Evolutionary conservation across 2,329 filamentous ascomycete genomes (phyloP), one percentile per base, ranked within the genome.

Genomic region (Fusarium subglutinans): DNA sequence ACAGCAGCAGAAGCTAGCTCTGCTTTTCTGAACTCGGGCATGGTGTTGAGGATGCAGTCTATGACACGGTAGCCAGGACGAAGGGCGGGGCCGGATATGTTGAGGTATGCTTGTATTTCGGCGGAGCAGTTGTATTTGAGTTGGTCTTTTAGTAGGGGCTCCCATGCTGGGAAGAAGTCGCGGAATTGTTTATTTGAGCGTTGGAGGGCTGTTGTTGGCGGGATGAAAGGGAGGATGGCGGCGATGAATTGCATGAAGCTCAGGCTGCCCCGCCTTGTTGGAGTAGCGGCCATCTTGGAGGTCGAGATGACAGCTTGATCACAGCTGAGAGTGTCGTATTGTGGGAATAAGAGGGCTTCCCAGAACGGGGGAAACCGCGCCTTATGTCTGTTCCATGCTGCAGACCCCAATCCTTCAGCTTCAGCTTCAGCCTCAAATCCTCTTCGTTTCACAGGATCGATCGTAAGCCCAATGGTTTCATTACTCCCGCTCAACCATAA

Each of bases 1-100:
- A 79, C 76, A 35, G 67, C 70, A 12, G 68, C 66, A 13, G 76
- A 66, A 8, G 66, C 69, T 5, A 79, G 58, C 24, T 79, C 78
- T 5, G 77, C 68, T 48, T 79, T 79, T 48, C 74, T 69, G 26
- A 61, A 78, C 15, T 78, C 76, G 14, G 68, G 67, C 61, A 74
- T 70, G 2, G 69, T 61, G 2, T 35, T 26, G 20, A 78, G 61
- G 30, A 78, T 70, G n/a, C 73, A 77, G 30, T 55, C 62, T 35
- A 78, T 72, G 5, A 78, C 65, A 1, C 2, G 5, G 28, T 72
- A 73, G 15, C 65, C 74, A 12, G 37, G 5, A 22, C 63, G 64
- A 7, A n/a, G 50, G 1, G 2, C 7, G 6, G 63, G 54, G 1
- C 50, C 8, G 1, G 63, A 55, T 15, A 44, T 33, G 18, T 63